phyloP scores from a whole-genome alignment of 2,329 filamentous ascomycete genomes.

The Fusarium palustre region DNA sequence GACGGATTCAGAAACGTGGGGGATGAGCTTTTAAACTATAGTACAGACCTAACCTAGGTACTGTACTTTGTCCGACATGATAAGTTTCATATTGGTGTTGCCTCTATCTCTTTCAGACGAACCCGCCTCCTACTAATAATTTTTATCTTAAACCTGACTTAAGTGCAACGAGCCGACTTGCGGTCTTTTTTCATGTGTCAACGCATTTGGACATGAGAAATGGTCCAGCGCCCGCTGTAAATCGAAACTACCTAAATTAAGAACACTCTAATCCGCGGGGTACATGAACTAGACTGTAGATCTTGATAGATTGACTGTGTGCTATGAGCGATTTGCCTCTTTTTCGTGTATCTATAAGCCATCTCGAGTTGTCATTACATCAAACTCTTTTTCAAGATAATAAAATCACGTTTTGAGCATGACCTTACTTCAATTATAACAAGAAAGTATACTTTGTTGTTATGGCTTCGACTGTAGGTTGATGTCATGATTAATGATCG shows the following conservation, averaged over 20 bases:
- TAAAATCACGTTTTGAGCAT: not conserved
- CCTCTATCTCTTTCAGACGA: not conserved
- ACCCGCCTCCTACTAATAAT: not conserved
- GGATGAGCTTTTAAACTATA: not conserved
- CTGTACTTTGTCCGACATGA: conserved; percentile 4
- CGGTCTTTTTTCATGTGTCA: conserved; percentile 46
- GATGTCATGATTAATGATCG: conserved; percentile 24
- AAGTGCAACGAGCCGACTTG: not conserved
- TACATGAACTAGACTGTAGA: conserved; percentile 44
- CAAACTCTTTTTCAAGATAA: not conserved
- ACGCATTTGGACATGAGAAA: conserved; percentile 45
- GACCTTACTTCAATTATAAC: not conserved
- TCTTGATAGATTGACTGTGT: conserved; percentile 16
- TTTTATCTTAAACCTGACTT: not conserved
- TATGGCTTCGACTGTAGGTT: conserved; percentile 2
- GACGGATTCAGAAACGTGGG: conserved; percentile 1
- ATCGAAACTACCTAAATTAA: conserved; percentile 25
- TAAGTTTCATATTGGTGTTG: conserved; percentile 2
- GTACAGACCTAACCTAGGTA: not conserved
- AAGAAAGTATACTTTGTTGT: not conserved
- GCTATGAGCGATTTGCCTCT: conserved; percentile 10
- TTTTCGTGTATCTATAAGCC: not conserved
- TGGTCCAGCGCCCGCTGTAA: conserved; percentile 39
- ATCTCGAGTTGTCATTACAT: not conserved
- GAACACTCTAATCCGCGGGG: conserved; percentile 41